Conservation (phyloP, 768 basidiomycete genomes). For the Termitomyces sp. region DNA sequence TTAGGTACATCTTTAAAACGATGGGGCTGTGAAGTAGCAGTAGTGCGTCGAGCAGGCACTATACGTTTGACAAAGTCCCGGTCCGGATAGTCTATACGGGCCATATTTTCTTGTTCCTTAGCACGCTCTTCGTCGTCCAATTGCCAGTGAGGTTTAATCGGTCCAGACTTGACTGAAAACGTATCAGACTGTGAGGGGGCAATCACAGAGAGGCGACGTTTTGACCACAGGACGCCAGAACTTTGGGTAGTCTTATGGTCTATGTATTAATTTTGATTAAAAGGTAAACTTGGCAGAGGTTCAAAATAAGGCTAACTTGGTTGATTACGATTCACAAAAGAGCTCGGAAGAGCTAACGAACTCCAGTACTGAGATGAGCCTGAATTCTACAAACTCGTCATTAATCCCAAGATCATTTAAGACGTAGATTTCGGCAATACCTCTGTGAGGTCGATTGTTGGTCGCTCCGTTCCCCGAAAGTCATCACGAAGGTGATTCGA, state of each 20-base stretch:
- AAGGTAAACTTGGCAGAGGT: not conserved
- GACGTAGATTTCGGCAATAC: not conserved
- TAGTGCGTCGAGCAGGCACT: constrained; percentile 3
- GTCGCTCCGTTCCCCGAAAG: not conserved
- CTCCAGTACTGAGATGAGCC: not conserved
- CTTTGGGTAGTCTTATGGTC: constrained; percentile 3
- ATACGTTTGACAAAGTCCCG: constrained; percentile 12
- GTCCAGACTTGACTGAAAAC: constrained; percentile 6
- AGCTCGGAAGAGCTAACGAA: not conserved
- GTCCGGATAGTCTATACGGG: constrained; percentile 1
- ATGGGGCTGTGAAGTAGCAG: not conserved
- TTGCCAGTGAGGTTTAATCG: constrained; percentile 14
- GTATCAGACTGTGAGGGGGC: constrained; percentile 1
- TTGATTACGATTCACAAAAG: constrained; percentile 1
- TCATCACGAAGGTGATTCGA: not conserved
- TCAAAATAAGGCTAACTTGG: constrained; percentile 5
- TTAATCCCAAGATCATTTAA: not conserved
- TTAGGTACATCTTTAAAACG: not conserved
- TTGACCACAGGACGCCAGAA: not conserved
- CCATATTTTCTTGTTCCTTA: constrained; percentile 2
- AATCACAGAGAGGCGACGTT: constrained; percentile 9
- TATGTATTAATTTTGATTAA: not conserved
- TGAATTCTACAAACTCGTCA: not conserved
- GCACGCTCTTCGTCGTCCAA: constrained; percentile 11
- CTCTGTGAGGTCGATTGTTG: not conserved